phyloP scores from a whole-genome alignment of 1,284 basidiomycete genomes.

The Wallemia hederae region DNA sequence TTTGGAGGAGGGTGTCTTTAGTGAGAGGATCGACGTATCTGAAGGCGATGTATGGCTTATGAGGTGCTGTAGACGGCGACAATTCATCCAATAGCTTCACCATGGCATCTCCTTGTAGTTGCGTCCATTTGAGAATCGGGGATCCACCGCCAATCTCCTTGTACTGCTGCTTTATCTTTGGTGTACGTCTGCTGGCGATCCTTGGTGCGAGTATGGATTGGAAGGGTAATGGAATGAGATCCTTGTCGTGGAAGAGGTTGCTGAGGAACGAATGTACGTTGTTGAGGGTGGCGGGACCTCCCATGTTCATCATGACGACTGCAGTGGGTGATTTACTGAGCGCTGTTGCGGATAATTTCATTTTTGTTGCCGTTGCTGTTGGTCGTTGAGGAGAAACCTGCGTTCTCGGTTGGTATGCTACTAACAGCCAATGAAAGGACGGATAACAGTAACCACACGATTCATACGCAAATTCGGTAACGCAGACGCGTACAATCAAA shows the following conservation, averaged over 20 bases:
- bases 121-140: constrained; percentile 80
- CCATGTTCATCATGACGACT: constrained; percentile 97
- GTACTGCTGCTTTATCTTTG: constrained; percentile 85
- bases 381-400: neutral
- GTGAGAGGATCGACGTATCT: constrained; percentile 77
- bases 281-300: constrained; percentile 62
- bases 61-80: constrained; percentile 68
- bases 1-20: constrained; percentile 46
- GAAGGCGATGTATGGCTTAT: constrained; percentile 86
- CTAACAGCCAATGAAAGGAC: neutral
- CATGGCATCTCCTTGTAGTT: constrained; percentile 70
- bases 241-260: constrained; percentile 75
- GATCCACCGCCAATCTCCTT: constrained; percentile 83
- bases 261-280: constrained; percentile 75
- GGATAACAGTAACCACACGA: neutral
- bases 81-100: constrained; percentile 70
- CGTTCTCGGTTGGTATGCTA: no score
- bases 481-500: neutral
- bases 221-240: constrained; percentile 85
- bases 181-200: constrained; percentile 74
- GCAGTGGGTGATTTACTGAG: no score
- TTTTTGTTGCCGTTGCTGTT: neutral
- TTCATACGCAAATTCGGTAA: neutral
- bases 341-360: no score
- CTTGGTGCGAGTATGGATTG: constrained; percentile 60